These are phyloP conservation scores for Backusella sp. DNA, from an alignment of 192 early-diverging fungal species.

Conservation along the genomic window DNA sequence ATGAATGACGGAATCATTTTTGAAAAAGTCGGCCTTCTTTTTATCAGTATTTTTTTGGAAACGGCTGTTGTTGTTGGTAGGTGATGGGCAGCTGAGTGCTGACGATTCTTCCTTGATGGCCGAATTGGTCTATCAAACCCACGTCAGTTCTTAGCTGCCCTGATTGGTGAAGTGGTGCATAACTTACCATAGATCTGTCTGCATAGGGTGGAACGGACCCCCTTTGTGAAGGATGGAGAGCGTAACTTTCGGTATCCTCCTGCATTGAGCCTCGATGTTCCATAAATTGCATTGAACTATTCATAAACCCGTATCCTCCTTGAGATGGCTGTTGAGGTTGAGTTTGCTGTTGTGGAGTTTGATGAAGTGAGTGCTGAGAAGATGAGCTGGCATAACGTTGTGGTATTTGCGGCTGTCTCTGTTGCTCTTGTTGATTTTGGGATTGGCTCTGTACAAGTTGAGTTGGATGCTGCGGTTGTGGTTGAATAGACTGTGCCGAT, in stretches of 20 bases:
- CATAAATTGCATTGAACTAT: not conserved
- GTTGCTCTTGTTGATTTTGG: not conserved
- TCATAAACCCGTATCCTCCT: not conserved
- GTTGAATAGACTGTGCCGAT: not conserved
- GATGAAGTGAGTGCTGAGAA: not conserved
- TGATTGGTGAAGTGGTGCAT: not conserved
- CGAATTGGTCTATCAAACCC: conserved; percentile 5
- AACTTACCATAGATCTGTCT: not conserved
- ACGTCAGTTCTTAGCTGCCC: conserved; percentile 10
- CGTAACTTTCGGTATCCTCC: not conserved
- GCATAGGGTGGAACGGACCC: not conserved
- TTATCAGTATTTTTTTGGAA: not conserved
- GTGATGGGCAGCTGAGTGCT: not conserved
- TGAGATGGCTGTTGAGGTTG: not conserved
- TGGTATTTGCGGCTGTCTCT: not conserved
- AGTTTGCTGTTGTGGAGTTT: not conserved
- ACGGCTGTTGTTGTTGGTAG: not conserved
- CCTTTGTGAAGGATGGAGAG: not conserved
- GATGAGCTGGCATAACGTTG: not conserved
- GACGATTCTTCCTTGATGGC: conserved; percentile 8
- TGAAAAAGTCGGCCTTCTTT: not conserved
- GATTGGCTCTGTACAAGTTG: not conserved
- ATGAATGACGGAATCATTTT: not conserved
- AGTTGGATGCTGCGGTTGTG: not conserved
- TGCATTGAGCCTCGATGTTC: not conserved